Conservation (phyloP, 108 stramenopile species). For the Cyclotella distinguenda region DNA sequence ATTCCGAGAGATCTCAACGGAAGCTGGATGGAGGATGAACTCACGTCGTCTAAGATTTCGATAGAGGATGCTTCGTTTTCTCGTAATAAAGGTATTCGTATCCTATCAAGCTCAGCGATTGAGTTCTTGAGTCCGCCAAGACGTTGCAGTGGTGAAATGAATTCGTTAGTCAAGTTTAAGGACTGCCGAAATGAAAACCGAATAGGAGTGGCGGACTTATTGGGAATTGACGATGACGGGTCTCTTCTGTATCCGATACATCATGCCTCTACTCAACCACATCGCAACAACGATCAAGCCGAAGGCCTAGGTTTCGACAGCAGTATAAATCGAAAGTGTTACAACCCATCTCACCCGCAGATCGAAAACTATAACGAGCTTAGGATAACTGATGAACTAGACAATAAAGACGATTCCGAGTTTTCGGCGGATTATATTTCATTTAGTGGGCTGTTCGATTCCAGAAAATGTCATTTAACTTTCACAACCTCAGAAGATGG, state of each 20-base stretch:
- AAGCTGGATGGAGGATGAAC: slow-evolving; percentile 43
- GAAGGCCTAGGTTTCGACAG: not conserved
- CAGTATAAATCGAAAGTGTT: not conserved
- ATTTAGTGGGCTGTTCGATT: not conserved
- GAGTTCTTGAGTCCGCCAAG: slow-evolving; percentile 34
- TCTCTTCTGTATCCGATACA: slow-evolving; percentile 26
- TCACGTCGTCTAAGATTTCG: not conserved
- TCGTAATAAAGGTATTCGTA: slow-evolving; percentile 12
- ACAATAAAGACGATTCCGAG: too few relatives aligned
- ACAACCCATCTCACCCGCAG: too few relatives aligned
- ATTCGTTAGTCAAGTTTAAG: slow-evolving; percentile 20
- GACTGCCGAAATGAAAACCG: slow-evolving; percentile 11
- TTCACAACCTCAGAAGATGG: slow-evolving; percentile 9
- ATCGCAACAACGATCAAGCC: too few relatives aligned
- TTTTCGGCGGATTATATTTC: slow-evolving; percentile 12
- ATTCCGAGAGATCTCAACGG: slow-evolving; percentile 38
- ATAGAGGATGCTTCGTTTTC: slow-evolving; percentile 17
- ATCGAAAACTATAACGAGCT: too few relatives aligned
- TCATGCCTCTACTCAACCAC: too few relatives aligned
- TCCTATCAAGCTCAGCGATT: slow-evolving; percentile 31
- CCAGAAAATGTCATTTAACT: slow-evolving; percentile 8
- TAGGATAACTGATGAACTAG: too few relatives aligned
- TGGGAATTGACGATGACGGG: slow-evolving; percentile 47
- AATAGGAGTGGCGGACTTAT: slow-evolving; percentile 21
- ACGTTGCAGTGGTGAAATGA: slow-evolving; percentile 1